These are phyloP conservation scores for Komagataella populi DNA, from an alignment of 805 yeast species.

Conservation along the genomic window DNA sequence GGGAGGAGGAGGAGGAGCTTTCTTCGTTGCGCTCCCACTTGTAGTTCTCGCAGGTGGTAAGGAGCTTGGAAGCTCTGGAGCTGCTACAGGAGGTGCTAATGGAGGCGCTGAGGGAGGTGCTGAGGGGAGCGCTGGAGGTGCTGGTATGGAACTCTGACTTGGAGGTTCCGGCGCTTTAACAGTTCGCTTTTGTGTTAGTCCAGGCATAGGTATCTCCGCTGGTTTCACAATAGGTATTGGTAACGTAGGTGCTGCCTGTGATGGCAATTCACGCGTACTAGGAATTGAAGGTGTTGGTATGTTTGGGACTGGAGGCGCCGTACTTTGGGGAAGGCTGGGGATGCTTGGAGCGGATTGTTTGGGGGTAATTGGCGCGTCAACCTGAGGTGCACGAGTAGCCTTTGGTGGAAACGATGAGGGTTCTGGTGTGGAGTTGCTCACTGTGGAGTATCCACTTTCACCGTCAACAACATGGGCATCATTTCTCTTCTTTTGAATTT, in stretches of 20 bases:
- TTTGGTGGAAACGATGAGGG: background rate
- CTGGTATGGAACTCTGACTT: slow-evolving; percentile 7
- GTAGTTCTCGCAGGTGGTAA: slow-evolving; percentile 4
- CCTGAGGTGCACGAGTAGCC: background rate
- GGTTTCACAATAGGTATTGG: slow-evolving; percentile 6
- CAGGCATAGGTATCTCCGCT: slow-evolving; percentile 3
- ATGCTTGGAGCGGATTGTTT: background rate
- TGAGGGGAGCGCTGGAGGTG: slow-evolving; percentile 11
- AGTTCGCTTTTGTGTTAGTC: background rate
- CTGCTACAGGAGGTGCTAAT: slow-evolving; percentile 8
- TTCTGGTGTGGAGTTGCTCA: slow-evolving; percentile 8
- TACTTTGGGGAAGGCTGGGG: slow-evolving; percentile 3
- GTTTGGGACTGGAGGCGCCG: slow-evolving; percentile 8
- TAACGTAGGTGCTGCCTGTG: slow-evolving; percentile 6
- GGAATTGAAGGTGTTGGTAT: slow-evolving; percentile 18
- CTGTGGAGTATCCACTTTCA: slow-evolving; percentile 5
- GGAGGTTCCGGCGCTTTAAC: slow-evolving; percentile 7
- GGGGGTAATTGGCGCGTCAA: background rate
- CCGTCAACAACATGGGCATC: slow-evolving; percentile 22
- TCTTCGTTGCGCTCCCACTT: slow-evolving; percentile 10
- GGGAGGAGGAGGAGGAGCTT: slow-evolving; percentile 16
- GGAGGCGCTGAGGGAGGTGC: slow-evolving; percentile 5
- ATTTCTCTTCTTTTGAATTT: slow-evolving; percentile 34
- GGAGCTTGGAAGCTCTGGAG: slow-evolving; percentile 19
- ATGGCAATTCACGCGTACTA: slow-evolving; percentile 6